Base-by-base conservation (phyloP, 192 early-diverging fungal genomes). In the Phycomyces blakesleeanus region DNA sequence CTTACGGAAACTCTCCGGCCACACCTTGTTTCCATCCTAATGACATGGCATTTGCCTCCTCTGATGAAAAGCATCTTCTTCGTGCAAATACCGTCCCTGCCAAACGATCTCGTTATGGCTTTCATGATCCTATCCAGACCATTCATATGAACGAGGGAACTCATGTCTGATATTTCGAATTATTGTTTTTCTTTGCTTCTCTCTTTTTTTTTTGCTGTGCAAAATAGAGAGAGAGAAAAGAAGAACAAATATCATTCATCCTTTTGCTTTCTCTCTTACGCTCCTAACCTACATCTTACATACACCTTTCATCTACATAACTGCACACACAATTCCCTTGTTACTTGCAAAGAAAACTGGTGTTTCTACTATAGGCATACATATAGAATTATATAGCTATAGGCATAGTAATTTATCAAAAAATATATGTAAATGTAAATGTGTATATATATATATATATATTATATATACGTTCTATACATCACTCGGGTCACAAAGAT, bases 51-150 rank as follows among this genome's bases (percentile, higher is more conserved):
- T 34, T 34, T 34, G 3, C 29, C 3, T 34, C 29, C 3, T 34
- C 29, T 34, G 42, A 63, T 24, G 51, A 63, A 63, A 51, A 63
- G 21, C 61, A 63, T 38, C 51, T 63, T 37, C 41, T 63, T 16
- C 18, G 65, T 34, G 58, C 69, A 29, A 61, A 66, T 16, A 71
- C 69, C 1, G 63, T 64, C 18, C 69, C 69, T 38, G 54, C 55
- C 18, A 66, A 69, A 47, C 57, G 54, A 27, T 24, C 62, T 39
- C 64, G 67, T 24, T 68, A 60, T 57, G 72, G 63, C 25, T 16
- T 29, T n/a, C 42, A 69, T 59, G 72, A 71, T 51, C 63, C 65
- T 5, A 39, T 70, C 27, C 72, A 74, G 57, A 55, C 66, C 24
- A 51, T 72, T 49, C 59, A 72, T 12, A 44, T 61, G 24, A 61